Evolutionary conservation across 495 filamentous ascomycete genomes (phyloP), one percentile per base, ranked within the genome.

Genomic region (Podospora australis): DNA sequence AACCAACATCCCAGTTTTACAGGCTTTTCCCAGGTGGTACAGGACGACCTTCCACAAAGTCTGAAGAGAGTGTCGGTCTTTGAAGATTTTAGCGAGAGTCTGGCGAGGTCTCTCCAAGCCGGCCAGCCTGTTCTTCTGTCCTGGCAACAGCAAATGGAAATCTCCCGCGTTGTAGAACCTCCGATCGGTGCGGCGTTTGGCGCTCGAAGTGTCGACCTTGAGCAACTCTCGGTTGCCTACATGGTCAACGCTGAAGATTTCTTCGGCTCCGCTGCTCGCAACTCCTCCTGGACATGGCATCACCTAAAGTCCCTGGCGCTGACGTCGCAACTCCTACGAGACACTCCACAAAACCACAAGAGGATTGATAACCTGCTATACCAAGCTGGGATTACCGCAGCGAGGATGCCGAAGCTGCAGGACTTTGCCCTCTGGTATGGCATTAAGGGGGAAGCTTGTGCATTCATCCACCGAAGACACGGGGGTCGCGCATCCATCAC

Each of bases 341-440:
- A 41, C 20, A 22, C 4, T 1, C 6, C 7, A 23, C 10, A 17
- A 19, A 38, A 21, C 19, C 49, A 26, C 5, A 7, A 42, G 34
- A 4, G n/a, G 3, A 43, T 46, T 19, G 42, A 46, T 24, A 36
- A 21, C 8, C 21, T 52, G 42, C 43, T 52, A 11, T 30, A 34
- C 35, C 9, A 2, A 11, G 49, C 44, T 38, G 44, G 44, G 16
- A 28, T 39, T 20, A 29, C 50, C 10, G 50, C 50, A 38, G 26
- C 22, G 43, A 17, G 29, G 46, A 65, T 63, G 62, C 62, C 57
- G 43, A 44, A 49, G 40, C 44, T 65, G 46, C 49, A 50, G 32
- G 55, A 44, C 43, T 50, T 65, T 52, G 59, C 48, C 20, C 44
- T 63, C 50, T 65, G 62, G 60, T 55, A 65, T 44, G 62, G 59